Percentiles rank a stretch among this genome's conserved stretches.
Evolutionary conservation across 306 rosid genomes (phyloP).

Genomic region (Senna siamea): DNA sequence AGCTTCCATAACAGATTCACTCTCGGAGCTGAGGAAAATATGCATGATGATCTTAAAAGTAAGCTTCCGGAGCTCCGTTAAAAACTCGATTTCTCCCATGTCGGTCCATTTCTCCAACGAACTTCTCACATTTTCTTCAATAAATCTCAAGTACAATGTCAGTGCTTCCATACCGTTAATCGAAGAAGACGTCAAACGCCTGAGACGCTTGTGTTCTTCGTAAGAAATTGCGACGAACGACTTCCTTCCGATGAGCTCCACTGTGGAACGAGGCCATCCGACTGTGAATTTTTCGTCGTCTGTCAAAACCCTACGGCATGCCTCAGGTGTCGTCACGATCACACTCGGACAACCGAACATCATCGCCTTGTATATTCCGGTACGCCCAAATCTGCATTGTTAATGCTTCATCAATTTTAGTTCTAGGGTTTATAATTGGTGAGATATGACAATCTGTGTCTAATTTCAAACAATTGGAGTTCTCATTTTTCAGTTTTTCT

Average conservation of each 20-base stretch:
- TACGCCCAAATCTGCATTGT: conserved; percentile 63
- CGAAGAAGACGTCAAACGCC: conserved; percentile 73
- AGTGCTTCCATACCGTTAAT: conserved; percentile 78
- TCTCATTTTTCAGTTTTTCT: too few species aligned
- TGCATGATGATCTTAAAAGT: conserved; percentile 68
- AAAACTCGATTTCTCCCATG: conserved; percentile 68
- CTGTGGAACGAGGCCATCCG: conserved; percentile 79
- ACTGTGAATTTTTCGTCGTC: conserved; percentile 70
- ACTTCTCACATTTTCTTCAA: conserved; percentile 48
- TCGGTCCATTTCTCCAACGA: conserved; percentile 65
- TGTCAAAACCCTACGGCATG: conserved; percentile 60
- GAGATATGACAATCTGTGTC: too few species aligned
- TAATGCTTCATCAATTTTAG: background rate
- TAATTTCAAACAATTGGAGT: too few species aligned
- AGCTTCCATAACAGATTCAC: conserved; percentile 55
- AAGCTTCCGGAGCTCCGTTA: conserved; percentile 59
- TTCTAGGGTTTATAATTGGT: too few species aligned
- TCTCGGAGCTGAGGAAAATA: conserved; percentile 70
- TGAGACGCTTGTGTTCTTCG: conserved; percentile 79
- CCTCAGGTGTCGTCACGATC: conserved; percentile 68
- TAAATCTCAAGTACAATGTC: conserved; percentile 53
- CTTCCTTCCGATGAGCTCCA: conserved; percentile 73
- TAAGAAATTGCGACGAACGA: conserved; percentile 63
- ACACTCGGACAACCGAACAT: conserved; percentile 83
- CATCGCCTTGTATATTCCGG: conserved; percentile 72